Conservation (phyloP, 2,329 filamentous ascomycete species). For the Volutella citrinella region DNA sequence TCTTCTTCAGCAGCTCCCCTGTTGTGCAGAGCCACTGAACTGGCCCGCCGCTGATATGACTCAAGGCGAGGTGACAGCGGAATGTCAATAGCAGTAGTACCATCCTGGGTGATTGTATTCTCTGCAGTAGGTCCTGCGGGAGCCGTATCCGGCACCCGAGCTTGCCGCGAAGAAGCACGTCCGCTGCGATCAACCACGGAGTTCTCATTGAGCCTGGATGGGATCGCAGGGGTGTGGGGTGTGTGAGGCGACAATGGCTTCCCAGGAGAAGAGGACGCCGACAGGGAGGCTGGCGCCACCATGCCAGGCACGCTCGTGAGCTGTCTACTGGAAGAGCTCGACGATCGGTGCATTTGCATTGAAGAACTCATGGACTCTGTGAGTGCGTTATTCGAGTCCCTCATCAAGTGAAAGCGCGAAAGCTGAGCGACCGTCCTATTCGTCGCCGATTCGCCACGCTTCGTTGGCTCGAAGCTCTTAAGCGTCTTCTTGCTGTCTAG, state of each 20-base stretch:
- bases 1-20: constrained; percentile 55
- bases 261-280: constrained; percentile 82
- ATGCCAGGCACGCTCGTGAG: constrained; percentile 62
- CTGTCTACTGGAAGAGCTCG: constrained; percentile 66
- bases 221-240: constrained; percentile 89
- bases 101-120: constrained; percentile 44
- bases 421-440: constrained; percentile 77
- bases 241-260: constrained; percentile 89
- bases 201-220: constrained; percentile 88
- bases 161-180: constrained; percentile 28
- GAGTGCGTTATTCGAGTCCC: constrained; percentile 81
- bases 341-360: constrained; percentile 77
- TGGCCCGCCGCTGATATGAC: constrained; percentile 59
- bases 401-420: constrained; percentile 83
- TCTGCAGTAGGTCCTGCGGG: constrained; percentile 33
- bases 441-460: constrained; percentile 65
- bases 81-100: constrained; percentile 68
- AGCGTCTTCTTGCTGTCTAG: constrained; percentile 87
- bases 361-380: constrained; percentile 95
- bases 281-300: constrained; percentile 70
- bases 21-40: constrained; percentile 65
- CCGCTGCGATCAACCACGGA: constrained; percentile 55
- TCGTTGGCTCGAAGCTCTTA: constrained; percentile 69
- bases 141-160: constrained; percentile 22
- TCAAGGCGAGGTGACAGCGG: constrained; percentile 65